Evolutionary conservation across 2,329 filamentous ascomycete genomes (phyloP), one percentile per base, ranked within the genome.

Genomic region (Hypomyces perniciosus): DNA sequence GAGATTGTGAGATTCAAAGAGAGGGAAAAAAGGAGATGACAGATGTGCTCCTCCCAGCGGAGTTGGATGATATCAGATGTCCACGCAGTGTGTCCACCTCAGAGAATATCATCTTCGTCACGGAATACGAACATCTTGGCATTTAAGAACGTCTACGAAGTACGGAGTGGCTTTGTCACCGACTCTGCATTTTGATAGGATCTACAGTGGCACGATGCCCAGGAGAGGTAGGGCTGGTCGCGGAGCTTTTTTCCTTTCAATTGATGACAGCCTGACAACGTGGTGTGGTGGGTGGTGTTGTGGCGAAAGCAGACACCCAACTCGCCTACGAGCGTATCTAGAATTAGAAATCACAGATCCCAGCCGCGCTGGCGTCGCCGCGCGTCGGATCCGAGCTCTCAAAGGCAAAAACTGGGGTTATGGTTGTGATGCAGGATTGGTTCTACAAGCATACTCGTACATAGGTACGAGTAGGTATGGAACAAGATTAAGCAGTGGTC

Each of bases 281-380:
- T 50, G 48, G 48, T 42, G 48, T 45, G 39, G 37, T 20, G 20
- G 20, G 20, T 50, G 48, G 48, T 50, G 48, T 50, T 50, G 48
- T 50, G 48, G 48, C 48, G 37, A 50, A 45, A 46, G 37, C 20
- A 34, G 43, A 50, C 26, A 42, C 43, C 31, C 27, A 40, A 42
- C 44, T 46, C 48, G 35, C 37, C 33, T 41, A 30, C 48, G 45
- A 40, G 29, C 48, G 28, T 33, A 8, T 44, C 40, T 9, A 27
- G 12, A 33, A 31, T 30, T 27, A 37, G 20, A 30, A 28, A 12
- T 35, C 8, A 8, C 33, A 35, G 12, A 39, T 12, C 9, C 37
- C 13, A 26, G 48, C 44, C 48, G 13, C 29, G 9, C 3, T 12
- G 33, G 33, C 33, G 33, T 35, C 31, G 28, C 43, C 8, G 48